phyloP scores from a whole-genome alignment of 2,329 filamentous ascomycete species.

The Aspergillus caelatus region DNA sequence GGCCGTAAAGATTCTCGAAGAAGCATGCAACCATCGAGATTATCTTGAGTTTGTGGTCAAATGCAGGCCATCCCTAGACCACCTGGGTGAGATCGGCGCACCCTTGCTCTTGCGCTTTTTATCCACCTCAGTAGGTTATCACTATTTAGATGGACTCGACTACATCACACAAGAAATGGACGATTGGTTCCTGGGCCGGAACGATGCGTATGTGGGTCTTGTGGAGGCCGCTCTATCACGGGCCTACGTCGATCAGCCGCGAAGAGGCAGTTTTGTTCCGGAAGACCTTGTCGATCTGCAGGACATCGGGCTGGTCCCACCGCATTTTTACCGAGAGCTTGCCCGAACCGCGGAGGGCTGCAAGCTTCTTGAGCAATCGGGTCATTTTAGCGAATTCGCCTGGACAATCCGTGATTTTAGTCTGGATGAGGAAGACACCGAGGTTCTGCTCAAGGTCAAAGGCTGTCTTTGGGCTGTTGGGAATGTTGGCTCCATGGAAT shows the following conservation, averaged over 20 bases:
- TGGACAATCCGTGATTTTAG: slow-evolving; percentile 85
- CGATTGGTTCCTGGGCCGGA: slow-evolving; percentile 96
- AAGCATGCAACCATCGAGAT: slow-evolving; percentile 89
- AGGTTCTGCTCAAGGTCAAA: slow-evolving; percentile 90
- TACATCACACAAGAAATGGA: slow-evolving; percentile 99
- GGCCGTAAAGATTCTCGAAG: slow-evolving; percentile 94
- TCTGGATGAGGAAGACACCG: slow-evolving; percentile 80
- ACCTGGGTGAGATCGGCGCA: slow-evolving; percentile 94
- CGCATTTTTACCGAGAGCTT: slow-evolving; percentile 95
- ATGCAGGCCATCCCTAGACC: slow-evolving; percentile 90
- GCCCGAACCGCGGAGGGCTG: slow-evolving; percentile 93
- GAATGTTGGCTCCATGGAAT: slow-evolving; percentile 97
- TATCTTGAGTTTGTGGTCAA: slow-evolving; percentile 96
- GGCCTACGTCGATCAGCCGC: slow-evolving; percentile 65
- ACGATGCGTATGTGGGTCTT: slow-evolving; percentile 91
- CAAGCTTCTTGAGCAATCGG: slow-evolving; percentile 84
- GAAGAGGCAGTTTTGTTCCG: slow-evolving; percentile 53
- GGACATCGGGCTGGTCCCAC: slow-evolving; percentile 70
- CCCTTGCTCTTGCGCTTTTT: slow-evolving; percentile 89
- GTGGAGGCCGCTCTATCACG: slow-evolving; percentile 95
- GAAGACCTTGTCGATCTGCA: slow-evolving; percentile 62
- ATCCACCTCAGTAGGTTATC: slow-evolving; percentile 94
- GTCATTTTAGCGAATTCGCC: slow-evolving; percentile 93
- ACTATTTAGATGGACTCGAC: slow-evolving; percentile 93
- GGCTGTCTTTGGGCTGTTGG: slow-evolving; percentile 97